A percentile compares a stretch with the other conserved stretches of the same genome.
phyloP scores from a whole-genome alignment of 768 basidiomycete genomes.

The Cyathus striatus region DNA sequence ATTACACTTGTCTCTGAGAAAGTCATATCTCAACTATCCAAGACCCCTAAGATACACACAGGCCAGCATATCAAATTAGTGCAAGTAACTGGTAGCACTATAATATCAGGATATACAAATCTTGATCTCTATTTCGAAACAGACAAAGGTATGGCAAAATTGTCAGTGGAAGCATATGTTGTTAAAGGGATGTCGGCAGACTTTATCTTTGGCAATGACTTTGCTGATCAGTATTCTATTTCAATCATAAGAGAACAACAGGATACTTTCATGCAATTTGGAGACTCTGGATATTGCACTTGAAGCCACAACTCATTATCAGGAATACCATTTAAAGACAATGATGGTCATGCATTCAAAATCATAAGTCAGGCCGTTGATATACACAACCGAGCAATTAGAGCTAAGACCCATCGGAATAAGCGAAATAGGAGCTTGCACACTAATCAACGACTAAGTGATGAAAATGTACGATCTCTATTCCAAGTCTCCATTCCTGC shows the following conservation, averaged over 20 bases:
- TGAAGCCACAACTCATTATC: slow-evolving; percentile 2
- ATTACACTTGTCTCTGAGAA: slow-evolving; percentile 26
- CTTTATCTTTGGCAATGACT: too few relatives aligned
- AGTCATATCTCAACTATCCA: slow-evolving; percentile 2
- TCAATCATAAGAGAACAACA: slow-evolving; percentile 15
- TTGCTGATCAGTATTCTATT: too few relatives aligned
- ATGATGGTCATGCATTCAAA: slow-evolving; percentile 4
- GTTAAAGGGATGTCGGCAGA: too few relatives aligned
- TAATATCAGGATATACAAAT: slow-evolving; percentile 19
- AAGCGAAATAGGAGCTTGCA: neutral
- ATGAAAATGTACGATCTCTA: slow-evolving; percentile 2
- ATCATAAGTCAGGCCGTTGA: slow-evolving; percentile 2
- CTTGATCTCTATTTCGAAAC: slow-evolving; percentile 20
- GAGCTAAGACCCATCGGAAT: slow-evolving; percentile 1
- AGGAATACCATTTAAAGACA: neutral
- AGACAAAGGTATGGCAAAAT: slow-evolving; percentile 10
- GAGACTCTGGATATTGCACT: slow-evolving; percentile 1
- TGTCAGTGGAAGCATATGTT: slow-evolving; percentile 23
- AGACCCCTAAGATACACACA: slow-evolving; percentile 9
- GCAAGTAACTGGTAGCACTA: slow-evolving; percentile 13
- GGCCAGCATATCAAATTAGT: slow-evolving; percentile 25
- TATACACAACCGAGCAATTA: neutral
- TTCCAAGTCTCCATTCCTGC: slow-evolving; percentile 8
- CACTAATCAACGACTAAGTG: neutral
- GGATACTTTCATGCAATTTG: slow-evolving; percentile 5